These are phyloP conservation scores for Aspergillus glaucus DNA, from an alignment of 2,329 filamentous ascomycete genomes.

Conservation along the genomic window DNA sequence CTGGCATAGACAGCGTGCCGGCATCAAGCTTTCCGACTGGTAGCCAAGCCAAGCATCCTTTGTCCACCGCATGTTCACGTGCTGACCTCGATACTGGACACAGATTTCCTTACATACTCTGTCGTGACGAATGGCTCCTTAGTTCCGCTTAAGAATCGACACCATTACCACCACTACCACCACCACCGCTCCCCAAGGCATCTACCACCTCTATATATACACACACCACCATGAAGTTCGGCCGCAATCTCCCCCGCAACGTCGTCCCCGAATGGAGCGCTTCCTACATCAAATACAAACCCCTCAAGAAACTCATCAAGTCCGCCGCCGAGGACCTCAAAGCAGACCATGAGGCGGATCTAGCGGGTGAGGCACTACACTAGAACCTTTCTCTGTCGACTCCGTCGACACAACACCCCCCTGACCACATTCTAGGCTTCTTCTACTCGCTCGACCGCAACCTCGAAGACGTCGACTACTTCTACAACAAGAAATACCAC, in stretches of 20 bases:
- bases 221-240: conserved; percentile 41
- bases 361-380: conserved; percentile 65
- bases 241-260: conserved; percentile 43
- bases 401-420: conserved; percentile 7
- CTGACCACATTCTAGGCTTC: conserved; percentile 61
- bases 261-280: conserved; percentile 47
- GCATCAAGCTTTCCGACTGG: too few species aligned
- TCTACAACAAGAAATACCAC: conserved; percentile 92
- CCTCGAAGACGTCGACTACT: conserved; percentile 90
- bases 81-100: too few species aligned
- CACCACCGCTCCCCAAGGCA: too few species aligned
- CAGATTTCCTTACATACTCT: too few species aligned
- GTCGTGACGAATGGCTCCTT: too few species aligned
- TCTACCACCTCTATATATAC: neutral
- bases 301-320: conserved; percentile 90
- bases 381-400: neutral
- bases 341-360: conserved; percentile 69
- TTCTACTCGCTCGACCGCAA: conserved; percentile 96
- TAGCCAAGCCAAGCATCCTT: too few species aligned
- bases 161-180: too few species aligned
- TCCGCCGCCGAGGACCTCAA: conserved; percentile 60
- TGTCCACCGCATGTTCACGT: too few species aligned
- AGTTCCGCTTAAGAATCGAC: too few species aligned
- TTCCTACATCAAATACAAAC: conserved; percentile 48
- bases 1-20: too few species aligned